Conservation (phyloP, 139 green algal species). For the Asterochloris sp. region DNA sequence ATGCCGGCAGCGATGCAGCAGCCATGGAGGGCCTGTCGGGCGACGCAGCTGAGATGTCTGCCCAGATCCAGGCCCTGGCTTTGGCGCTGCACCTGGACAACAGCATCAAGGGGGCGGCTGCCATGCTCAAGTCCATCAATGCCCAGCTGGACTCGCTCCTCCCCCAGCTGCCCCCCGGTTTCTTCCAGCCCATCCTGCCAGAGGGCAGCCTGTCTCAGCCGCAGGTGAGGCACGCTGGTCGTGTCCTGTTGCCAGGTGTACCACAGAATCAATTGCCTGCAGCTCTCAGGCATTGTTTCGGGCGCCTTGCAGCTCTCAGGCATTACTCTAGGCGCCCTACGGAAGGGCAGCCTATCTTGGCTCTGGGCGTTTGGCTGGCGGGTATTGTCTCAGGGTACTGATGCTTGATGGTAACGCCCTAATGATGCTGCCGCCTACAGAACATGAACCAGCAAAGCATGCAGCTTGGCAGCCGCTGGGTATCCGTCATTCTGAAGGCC, state of each 20-base stretch:
- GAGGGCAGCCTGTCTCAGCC: slow-evolving; percentile 18
- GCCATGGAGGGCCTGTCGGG: slow-evolving; percentile 5
- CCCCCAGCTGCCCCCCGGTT: slow-evolving; percentile 31
- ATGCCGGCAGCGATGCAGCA: no score
- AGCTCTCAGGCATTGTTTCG: background rate
- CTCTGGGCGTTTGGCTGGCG: no score
- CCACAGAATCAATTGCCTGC: background rate
- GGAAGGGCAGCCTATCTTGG: no score
- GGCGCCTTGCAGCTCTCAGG: no score
- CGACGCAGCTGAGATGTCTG: slow-evolving; percentile 12
- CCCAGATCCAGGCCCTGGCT: slow-evolving; percentile 18
- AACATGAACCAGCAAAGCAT: no score
- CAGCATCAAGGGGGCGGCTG: background rate
- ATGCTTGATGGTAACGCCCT: no score
- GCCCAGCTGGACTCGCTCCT: slow-evolving; percentile 17
- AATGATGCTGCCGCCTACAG: no score
- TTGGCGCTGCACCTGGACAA: slow-evolving; percentile 12
- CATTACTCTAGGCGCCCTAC: no score
- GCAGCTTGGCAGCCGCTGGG: no score
- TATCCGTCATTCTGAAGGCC: no score
- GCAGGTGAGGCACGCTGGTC: slow-evolving; percentile 20
- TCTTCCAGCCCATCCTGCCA: slow-evolving; percentile 42
- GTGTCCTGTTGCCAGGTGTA: background rate
- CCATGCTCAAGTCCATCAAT: slow-evolving; percentile 16
- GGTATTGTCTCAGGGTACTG: no score